Percentiles rank a stretch among this genome's conserved stretches.
Conservation (phyloP, 768 basidiomycete species). For the Leucocoprinus sp. region DNA sequence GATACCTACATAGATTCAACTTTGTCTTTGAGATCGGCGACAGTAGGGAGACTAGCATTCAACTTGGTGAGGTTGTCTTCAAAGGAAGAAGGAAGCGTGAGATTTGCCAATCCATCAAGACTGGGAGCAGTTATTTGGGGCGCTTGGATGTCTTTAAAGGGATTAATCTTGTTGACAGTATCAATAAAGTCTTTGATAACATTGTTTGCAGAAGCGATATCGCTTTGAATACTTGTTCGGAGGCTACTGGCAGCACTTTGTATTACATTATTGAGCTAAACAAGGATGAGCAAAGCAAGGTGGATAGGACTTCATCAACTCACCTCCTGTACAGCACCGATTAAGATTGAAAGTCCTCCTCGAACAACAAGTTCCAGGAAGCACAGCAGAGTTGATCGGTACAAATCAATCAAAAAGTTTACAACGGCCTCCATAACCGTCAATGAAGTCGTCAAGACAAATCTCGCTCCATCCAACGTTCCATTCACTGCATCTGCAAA, state of each 20-base stretch:
- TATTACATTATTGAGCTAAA: conserved; percentile 67
- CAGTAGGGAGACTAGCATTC: conserved; percentile 73
- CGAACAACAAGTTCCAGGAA: conserved; percentile 85
- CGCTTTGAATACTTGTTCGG: conserved; percentile 65
- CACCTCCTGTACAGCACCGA: conserved; percentile 79
- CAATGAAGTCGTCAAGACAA: conserved; percentile 61
- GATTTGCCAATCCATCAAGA: conserved; percentile 64
- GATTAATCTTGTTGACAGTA: conserved; percentile 69
- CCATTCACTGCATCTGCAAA: conserved; percentile 74
- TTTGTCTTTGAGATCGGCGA: conserved; percentile 63
- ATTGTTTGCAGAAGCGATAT: conserved; percentile 60
- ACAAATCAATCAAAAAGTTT: conserved; percentile 87
- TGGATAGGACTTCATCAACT: conserved; percentile 16
- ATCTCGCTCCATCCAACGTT: conserved; percentile 68
- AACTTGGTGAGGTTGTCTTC: conserved; percentile 64
- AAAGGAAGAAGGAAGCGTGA: conserved; percentile 74
- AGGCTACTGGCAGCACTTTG: conserved; percentile 48
- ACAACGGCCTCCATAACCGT: conserved; percentile 83
- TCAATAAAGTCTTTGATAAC: conserved; percentile 56
- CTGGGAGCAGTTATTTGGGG: conserved; percentile 73
- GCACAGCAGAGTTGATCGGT: conserved; percentile 90
- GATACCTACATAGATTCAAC: conserved; percentile 58
- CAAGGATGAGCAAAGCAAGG: not conserved
- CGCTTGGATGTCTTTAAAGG: conserved; percentile 56
- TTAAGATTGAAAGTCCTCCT: conserved; percentile 72